A percentile compares a stretch with the other conserved stretches of the same genome.
Evolutionary conservation across 805 yeast genomes (phyloP).

Genomic region (Starmerella apis): DNA sequence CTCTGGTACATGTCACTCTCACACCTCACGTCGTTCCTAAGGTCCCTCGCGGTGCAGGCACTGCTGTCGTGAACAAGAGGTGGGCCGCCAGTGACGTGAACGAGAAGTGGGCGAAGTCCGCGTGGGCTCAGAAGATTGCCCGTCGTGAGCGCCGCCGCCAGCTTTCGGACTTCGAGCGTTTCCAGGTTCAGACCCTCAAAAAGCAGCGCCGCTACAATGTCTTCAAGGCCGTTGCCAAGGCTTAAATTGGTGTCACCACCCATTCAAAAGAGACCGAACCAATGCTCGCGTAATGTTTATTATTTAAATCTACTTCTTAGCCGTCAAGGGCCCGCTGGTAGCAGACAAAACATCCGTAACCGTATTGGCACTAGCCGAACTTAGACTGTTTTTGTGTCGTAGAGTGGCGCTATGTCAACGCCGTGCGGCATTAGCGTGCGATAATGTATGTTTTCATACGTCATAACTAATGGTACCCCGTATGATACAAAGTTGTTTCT

Average conservation of each 20-base stretch:
- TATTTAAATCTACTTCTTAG: constrained; percentile 8
- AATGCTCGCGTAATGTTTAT: constrained; percentile 10
- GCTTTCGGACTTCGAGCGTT: constrained; percentile 96
- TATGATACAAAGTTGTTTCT: too few species aligned
- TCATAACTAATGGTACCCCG: too few species aligned
- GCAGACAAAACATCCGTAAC: constrained; percentile 5
- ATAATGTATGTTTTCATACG: too few species aligned
- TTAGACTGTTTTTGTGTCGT: too few species aligned
- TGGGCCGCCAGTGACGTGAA: constrained; percentile 85
- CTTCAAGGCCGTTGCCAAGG: constrained; percentile 94
- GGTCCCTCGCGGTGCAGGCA: constrained; percentile 91
- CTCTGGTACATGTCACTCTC: constrained; percentile 78
- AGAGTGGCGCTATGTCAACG: too few species aligned
- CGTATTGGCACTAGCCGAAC: constrained; percentile 1
- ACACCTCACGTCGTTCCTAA: constrained; percentile 80
- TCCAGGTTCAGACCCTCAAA: constrained; percentile 95
- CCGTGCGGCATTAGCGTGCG: too few species aligned
- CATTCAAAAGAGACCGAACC: constrained; percentile 3
- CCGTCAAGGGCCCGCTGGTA: constrained; percentile 6
- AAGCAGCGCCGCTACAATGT: constrained; percentile 94
- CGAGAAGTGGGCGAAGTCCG: constrained; percentile 81
- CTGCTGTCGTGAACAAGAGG: constrained; percentile 76
- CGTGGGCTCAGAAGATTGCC: constrained; percentile 98
- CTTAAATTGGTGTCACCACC: constrained; percentile 32
- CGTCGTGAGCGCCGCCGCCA: constrained; percentile 86